Conservation (phyloP, 2,329 filamentous ascomycete species). For the Cladosporium sp. region DNA sequence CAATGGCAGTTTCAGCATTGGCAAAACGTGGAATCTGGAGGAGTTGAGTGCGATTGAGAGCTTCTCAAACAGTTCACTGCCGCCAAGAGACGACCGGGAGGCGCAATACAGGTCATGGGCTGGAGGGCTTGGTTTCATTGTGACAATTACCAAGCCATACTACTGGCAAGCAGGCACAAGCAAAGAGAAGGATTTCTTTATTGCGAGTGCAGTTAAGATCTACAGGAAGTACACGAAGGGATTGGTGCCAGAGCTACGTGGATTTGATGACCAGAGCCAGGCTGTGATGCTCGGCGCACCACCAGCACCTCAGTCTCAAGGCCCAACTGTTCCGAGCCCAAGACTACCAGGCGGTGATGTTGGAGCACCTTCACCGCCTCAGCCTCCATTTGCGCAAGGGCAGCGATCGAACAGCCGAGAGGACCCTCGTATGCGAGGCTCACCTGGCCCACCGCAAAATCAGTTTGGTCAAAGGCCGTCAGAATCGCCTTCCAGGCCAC, state of each 20-base stretch:
- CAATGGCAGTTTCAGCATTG: conserved; percentile 93
- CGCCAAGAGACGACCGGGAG: conserved; percentile 60
- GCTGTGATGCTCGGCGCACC: conserved; percentile 67
- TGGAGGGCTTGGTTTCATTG: conserved; percentile 78
- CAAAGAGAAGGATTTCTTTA: conserved; percentile 99
- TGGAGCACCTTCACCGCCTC: conserved; percentile 19
- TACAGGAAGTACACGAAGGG: conserved; percentile 95
- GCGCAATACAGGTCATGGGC: conserved; percentile 72
- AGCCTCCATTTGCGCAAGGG: conserved; percentile 35
- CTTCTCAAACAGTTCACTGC: conserved; percentile 56
- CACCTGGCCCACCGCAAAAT: conserved; percentile 36
- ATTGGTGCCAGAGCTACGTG: conserved; percentile 72
- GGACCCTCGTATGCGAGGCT: conserved; percentile 33
- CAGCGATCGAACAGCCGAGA: conserved; percentile 35
- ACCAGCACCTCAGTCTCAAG: conserved; percentile 21
- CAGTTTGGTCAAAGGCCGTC: conserved; percentile 31
- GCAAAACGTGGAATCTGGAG: conserved; percentile 97
- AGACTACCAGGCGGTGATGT: conserved; percentile 4
- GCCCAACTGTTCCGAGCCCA: conserved; percentile 5
- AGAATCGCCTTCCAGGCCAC: conserved; percentile 9
- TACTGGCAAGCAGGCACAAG: conserved; percentile 93
- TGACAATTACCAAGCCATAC: conserved; percentile 90
- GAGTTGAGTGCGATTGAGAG: conserved; percentile 83
- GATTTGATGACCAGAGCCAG: conserved; percentile 79
- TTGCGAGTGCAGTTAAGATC: conserved; percentile 93